A percentile compares a stretch with the other conserved stretches of the same genome.
phyloP scores from a whole-genome alignment of 1,284 basidiomycete genomes.

The Mycena citricolor region DNA sequence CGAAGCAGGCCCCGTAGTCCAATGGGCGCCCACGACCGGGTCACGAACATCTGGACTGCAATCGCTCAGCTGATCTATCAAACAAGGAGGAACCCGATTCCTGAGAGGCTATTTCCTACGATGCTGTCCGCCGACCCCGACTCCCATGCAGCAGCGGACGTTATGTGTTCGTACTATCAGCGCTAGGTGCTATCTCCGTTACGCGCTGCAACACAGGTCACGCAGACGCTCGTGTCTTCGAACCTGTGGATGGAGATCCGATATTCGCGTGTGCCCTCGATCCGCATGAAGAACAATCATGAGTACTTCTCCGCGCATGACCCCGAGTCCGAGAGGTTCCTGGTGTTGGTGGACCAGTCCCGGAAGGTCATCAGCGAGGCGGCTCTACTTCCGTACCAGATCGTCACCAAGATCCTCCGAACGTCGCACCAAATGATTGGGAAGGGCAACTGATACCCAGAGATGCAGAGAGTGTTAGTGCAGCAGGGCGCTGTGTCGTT shows the following conservation, averaged over 20 bases:
- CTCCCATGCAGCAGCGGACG: slow-evolving; percentile 23
- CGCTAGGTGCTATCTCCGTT: slow-evolving; percentile 58
- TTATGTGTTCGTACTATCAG: slow-evolving; percentile 53
- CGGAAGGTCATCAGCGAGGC: slow-evolving; percentile 58
- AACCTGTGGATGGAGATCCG: slow-evolving; percentile 57
- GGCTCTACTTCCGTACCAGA: slow-evolving; percentile 58
- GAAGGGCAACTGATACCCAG: no score
- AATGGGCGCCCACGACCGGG: slow-evolving; percentile 55
- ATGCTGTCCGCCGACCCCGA: no score
- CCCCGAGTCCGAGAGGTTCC: slow-evolving; percentile 52
- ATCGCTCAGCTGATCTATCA: slow-evolving; percentile 53
- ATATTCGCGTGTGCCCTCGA: slow-evolving; percentile 59
- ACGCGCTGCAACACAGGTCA: slow-evolving; percentile 43
- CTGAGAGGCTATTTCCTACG: no score
- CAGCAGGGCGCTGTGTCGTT: slow-evolving; percentile 33
- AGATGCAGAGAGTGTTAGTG: slow-evolving; percentile 28
- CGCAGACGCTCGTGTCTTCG: slow-evolving; percentile 63
- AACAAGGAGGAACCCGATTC: slow-evolving; percentile 26
- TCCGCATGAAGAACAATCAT: slow-evolving; percentile 54
- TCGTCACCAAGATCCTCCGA: slow-evolving; percentile 42
- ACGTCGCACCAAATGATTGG: slow-evolving; percentile 16
- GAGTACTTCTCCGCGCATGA: slow-evolving; percentile 56
- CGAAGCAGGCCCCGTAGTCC: slow-evolving; percentile 73
- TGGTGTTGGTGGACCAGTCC: slow-evolving; percentile 55
- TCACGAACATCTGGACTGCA: slow-evolving; percentile 63